Evolutionary conservation across 768 basidiomycete species (phyloP), one percentile per base, ranked within the genome.

Genomic region (Suillus variegatus): DNA sequence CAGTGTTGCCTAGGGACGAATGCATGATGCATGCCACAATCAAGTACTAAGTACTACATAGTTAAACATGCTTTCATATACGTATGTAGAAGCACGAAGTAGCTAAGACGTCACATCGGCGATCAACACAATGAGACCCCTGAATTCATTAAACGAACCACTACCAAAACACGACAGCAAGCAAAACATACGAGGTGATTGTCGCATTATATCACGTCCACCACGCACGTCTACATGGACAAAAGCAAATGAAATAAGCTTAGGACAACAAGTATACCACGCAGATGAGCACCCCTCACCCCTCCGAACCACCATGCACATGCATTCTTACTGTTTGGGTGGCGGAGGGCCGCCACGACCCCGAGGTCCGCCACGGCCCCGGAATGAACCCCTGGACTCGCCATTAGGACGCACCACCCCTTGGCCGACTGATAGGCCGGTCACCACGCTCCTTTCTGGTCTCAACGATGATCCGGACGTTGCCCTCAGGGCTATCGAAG

Each of bases 361-460:
- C 58, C 83, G 79, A 52, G 80, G 77, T 41, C 80, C 78, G 18
- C 83, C 82, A 52, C 81, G 82, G 3, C 81, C 82, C 41, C 81
- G 79, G 69, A 80, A 85, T 36, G 82, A 82, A 61, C 86, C 78
- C 22, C 84, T 82, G 44, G 67, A 60, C 32, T 81, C 79, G 5
- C 84, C 83, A 28, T 84, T 87, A 20, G 90, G 87, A n/a, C 1
- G 81, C 79, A 40, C 88, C 90, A 49, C 89, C 88, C 20, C 91
- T 83, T 18, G 87, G 83, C 41, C 90, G 79, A 68, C 78, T 82
- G 2, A 82, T 79, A 3, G 89, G 89, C 64, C 95, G 80, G n/a
- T 97, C 94, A 44, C 88, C 87, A 54, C 94, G 85, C 80, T 98
- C 95, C 82, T 95, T 97, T 77, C 93, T 86, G 51, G 91, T 93